These are phyloP conservation scores for Lachnellula occidentalis DNA, from an alignment of 2,329 filamentous ascomycete genomes.

Conservation along the genomic window DNA sequence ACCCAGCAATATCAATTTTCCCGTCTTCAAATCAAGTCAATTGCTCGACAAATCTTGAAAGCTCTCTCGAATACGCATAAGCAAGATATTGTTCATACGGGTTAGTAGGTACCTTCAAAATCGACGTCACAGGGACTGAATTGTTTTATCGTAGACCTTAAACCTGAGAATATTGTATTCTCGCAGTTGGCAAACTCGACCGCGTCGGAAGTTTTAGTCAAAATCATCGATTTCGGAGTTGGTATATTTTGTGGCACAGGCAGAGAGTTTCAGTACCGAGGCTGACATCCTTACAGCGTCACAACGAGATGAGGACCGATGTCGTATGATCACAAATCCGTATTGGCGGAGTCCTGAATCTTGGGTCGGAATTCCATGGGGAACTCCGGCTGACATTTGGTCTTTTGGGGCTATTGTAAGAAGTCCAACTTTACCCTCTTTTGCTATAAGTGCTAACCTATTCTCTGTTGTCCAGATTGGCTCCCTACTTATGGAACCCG, in stretches of 20 bases:
- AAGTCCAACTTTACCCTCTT: conserved; percentile 1
- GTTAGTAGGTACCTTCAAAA: not conserved
- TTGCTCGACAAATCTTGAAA: conserved; percentile 9
- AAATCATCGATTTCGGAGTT: conserved; percentile 9
- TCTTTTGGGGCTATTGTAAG: conserved; percentile 13
- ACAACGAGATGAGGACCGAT: conserved; percentile 1
- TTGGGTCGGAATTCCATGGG: conserved; percentile 10
- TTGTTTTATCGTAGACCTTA: conserved; percentile 2
- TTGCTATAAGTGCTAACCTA: conserved; percentile 1
- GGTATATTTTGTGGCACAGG: conserved; percentile 5
- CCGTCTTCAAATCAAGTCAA: conserved; percentile 7
- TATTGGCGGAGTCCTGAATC: conserved; percentile 13
- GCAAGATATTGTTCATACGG: conserved; percentile 8
- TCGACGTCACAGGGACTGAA: not conserved
- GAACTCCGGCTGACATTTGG: conserved; percentile 7
- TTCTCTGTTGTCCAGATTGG: conserved; percentile 6
- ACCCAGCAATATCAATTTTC: conserved; percentile 3
- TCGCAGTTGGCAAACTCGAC: conserved; percentile 1
- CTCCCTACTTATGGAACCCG: conserved; percentile 11
- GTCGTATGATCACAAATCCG: conserved; percentile 8
- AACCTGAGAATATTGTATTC: conserved; percentile 9
- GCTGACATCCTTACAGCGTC: conserved; percentile 7
- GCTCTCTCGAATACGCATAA: conserved; percentile 7
- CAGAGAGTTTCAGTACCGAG: not conserved
- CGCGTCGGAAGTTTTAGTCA: not conserved